phyloP scores from a whole-genome alignment of 208 protist species.

The Leishmania gerbilli region DNA sequence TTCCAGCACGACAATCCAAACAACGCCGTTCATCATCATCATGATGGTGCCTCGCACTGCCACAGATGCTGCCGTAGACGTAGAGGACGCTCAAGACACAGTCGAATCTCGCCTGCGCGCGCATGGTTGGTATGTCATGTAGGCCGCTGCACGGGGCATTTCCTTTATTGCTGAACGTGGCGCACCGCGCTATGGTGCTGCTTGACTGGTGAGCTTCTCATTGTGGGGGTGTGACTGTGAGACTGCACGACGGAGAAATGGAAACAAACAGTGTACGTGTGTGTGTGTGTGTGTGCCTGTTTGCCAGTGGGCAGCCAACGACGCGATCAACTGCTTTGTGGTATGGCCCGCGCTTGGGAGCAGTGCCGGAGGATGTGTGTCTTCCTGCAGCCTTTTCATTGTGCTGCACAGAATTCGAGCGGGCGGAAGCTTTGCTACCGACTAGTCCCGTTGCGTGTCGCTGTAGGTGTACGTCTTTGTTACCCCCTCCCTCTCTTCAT shows the following conservation, averaged over 20 bases:
- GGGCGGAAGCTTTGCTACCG: neutral
- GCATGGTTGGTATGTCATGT: slow-evolving; percentile 34
- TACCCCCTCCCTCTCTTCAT: neutral
- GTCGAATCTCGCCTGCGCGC: slow-evolving; percentile 22
- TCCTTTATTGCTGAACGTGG: neutral
- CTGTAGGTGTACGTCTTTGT: neutral
- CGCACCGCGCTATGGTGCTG: neutral
- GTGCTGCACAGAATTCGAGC: neutral
- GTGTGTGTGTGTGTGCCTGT: neutral
- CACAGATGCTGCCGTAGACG: neutral
- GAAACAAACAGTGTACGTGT: neutral
- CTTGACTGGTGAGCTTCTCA: neutral
- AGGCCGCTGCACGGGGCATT: neutral
- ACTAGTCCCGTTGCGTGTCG: neutral
- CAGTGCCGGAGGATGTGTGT: neutral
- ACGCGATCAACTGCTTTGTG: neutral
- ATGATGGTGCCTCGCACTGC: slow-evolving; percentile 20
- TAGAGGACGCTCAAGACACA: slow-evolving; percentile 4
- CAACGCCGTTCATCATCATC: slow-evolving; percentile 20
- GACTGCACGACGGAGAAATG: neutral
- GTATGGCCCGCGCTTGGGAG: neutral
- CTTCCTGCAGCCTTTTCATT: neutral
- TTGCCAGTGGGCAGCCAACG: neutral
- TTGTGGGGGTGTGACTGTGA: too few relatives aligned
- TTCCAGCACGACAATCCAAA: slow-evolving; percentile 5